Conservation (phyloP, 169 alveolate species). For the Theileria luwenshuni region DNA sequence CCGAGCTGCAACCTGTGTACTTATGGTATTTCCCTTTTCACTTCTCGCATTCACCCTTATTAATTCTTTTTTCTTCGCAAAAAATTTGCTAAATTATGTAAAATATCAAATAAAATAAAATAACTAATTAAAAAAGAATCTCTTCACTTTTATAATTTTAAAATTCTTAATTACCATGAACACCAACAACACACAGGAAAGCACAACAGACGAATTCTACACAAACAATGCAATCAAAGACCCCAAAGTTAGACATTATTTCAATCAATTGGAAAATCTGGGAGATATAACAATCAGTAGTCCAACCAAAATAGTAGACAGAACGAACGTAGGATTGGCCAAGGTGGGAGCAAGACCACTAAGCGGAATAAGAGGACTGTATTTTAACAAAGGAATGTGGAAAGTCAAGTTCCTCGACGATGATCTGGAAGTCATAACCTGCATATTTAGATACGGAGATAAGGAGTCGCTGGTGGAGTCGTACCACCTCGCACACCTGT, state of each 20-base stretch:
- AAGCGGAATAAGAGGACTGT: slow-evolving; percentile 64
- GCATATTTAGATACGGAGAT: slow-evolving; percentile 48
- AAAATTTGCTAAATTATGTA: no score
- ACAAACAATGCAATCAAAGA: no score
- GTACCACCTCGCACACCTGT: slow-evolving; percentile 46
- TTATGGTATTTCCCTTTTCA: not conserved
- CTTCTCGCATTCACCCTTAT: no score
- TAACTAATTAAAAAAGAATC: no score
- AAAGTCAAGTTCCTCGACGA: slow-evolving; percentile 48
- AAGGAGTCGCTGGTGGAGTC: slow-evolving; percentile 42
- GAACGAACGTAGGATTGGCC: slow-evolving; percentile 7
- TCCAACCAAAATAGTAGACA: not conserved
- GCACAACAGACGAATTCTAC: not conserved
- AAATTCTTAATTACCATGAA: no score
- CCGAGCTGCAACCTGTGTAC: slow-evolving; percentile 14
- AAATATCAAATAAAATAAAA: no score
- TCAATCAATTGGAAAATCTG: slow-evolving; percentile 40
- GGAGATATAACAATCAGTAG: slow-evolving; percentile 32
- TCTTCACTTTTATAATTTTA: slow-evolving; percentile 4
- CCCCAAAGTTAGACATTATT: slow-evolving; percentile 16
- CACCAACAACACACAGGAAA: no score
- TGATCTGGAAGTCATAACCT: slow-evolving; percentile 31
- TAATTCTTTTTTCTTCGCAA: no score
- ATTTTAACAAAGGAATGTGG: slow-evolving; percentile 65
- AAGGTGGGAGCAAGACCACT: slow-evolving; percentile 65